Percentiles rank a stretch among this genome's conserved stretches.
Conservation (phyloP, 768 basidiomycete genomes). For the Suillus discolor region DNA sequence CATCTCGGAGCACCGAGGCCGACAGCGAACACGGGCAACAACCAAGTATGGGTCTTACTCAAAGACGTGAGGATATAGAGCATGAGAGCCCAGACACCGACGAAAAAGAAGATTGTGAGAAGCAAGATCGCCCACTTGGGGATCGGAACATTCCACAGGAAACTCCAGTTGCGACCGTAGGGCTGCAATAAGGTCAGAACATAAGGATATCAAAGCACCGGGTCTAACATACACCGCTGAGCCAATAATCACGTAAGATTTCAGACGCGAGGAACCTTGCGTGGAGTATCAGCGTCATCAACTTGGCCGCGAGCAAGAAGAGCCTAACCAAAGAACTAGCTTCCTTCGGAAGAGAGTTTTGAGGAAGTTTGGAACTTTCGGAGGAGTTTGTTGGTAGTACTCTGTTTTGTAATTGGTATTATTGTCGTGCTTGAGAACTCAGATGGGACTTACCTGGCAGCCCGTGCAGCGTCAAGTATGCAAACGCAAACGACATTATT, state of each 20-base stretch:
- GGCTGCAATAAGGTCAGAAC: constrained; percentile 48
- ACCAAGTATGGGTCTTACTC: constrained; percentile 94
- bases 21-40: constrained; percentile 92
- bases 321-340: constrained; percentile 76
- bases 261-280: constrained; percentile 84
- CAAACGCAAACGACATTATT: constrained; percentile 72
- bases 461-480: constrained; percentile 83
- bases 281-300: not conserved
- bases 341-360: constrained; percentile 87
- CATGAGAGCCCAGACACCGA: constrained; percentile 82
- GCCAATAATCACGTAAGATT: constrained; percentile 89
- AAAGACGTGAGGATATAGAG: constrained; percentile 78
- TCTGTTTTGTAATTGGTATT: constrained; percentile 44
- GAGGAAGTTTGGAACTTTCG: constrained; percentile 92
- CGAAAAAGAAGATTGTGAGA: constrained; percentile 81
- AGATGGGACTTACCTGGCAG: constrained; percentile 64
- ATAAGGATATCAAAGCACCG: constrained; percentile 1
- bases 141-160: constrained; percentile 86
- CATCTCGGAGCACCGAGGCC: constrained; percentile 92
- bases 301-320: not conserved
- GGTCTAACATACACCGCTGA: constrained; percentile 68
- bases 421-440: not conserved
- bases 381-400: constrained; percentile 90
- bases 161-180: constrained; percentile 93
- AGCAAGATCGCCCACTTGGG: constrained; percentile 82